These are phyloP conservation scores for Pholiota conissans DNA, from an alignment of 768 basidiomycete genomes.

Conservation along the genomic window DNA sequence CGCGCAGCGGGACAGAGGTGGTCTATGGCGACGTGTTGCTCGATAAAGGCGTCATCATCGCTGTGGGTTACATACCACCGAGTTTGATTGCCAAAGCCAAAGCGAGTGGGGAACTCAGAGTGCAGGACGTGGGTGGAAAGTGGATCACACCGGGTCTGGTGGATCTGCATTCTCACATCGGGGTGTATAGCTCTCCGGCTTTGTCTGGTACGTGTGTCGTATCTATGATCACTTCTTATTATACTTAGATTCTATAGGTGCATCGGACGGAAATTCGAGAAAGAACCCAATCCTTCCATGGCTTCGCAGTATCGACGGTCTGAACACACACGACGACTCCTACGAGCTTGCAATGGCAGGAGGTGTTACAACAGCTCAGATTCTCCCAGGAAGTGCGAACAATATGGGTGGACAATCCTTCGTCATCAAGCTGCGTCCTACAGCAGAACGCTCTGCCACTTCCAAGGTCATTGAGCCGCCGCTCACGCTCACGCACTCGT, in stretches of 20 bases:
- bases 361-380: constrained; percentile 70
- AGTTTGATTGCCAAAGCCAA: constrained; percentile 19
- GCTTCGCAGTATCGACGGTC: constrained; percentile 67
- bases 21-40: constrained; percentile 62
- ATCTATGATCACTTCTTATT: not conserved
- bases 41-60: constrained; percentile 61
- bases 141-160: constrained; percentile 56
- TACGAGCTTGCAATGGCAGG: constrained; percentile 63
- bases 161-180: constrained; percentile 49
- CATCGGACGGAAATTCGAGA: constrained; percentile 56
- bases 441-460: constrained; percentile 63
- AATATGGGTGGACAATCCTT: constrained; percentile 80
- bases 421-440: constrained; percentile 73
- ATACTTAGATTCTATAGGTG: constrained; percentile 27
- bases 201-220: constrained; percentile 27
- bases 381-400: constrained; percentile 70
- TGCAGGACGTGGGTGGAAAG: constrained; percentile 55
- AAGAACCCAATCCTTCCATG: constrained; percentile 56
- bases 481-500: constrained; percentile 42
- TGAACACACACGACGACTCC: constrained; percentile 73
- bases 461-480: constrained; percentile 78
- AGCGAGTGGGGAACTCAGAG: constrained; percentile 6
- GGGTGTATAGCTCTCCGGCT: constrained; percentile 30
- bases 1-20: constrained; percentile 52
- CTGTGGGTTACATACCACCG: constrained; percentile 42